Conservation (phyloP, 2,329 filamentous ascomycete species). For the Penicillium hordei region DNA sequence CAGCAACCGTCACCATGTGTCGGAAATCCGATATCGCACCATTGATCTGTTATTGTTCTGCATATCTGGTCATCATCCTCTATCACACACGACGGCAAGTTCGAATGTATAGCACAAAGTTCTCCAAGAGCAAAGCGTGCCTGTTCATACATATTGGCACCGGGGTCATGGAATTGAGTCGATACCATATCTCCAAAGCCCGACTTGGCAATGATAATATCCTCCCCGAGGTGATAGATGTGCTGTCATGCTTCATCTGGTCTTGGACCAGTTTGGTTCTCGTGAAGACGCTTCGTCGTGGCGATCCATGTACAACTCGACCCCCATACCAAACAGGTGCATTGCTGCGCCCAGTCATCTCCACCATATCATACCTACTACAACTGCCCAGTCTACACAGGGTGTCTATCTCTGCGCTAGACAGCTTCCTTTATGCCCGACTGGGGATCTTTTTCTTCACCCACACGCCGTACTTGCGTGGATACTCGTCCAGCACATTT, state of each 20-base stretch:
- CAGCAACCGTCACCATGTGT: not conserved
- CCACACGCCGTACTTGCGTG: not conserved
- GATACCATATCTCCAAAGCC: not conserved
- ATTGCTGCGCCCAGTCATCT: not conserved
- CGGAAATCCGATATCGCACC: not conserved
- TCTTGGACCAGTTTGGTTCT: not conserved
- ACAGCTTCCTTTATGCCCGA: constrained; percentile 7
- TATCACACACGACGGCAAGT: not conserved
- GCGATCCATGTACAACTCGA: constrained; percentile 4
- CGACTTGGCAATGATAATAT: not conserved
- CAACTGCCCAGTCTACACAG: not conserved
- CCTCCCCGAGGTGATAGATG: not conserved
- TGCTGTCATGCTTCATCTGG: constrained; percentile 4
- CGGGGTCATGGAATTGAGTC: not conserved
- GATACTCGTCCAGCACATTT: not conserved
- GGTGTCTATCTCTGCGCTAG: not conserved
- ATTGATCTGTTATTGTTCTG: not conserved
- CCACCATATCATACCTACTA: not conserved
- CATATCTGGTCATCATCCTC: not conserved
- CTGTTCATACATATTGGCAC: not conserved
- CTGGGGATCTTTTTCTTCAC: constrained; percentile 5
- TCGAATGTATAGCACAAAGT: not conserved
- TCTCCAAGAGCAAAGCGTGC: not conserved
- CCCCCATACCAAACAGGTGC: constrained; percentile 1
- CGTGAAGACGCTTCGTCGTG: constrained; percentile 5